Evolutionary conservation across 768 basidiomycete species (phyloP), one percentile per base, ranked within the genome.

Genomic region (Pluteus cervinus): DNA sequence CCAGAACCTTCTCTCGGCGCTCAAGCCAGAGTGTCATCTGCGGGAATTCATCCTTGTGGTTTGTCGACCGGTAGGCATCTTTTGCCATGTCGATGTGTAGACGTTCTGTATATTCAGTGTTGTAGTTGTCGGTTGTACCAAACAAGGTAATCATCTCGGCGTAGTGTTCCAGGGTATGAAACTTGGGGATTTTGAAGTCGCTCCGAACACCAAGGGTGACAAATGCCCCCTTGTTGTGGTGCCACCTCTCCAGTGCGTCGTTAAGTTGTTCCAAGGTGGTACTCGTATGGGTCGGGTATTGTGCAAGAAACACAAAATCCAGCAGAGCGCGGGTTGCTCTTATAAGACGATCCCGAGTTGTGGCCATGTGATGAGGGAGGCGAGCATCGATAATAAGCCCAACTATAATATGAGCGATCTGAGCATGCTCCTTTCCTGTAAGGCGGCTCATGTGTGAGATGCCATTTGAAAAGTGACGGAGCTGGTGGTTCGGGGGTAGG

Each of bases 351-450:
- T n/a, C n/a, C n/a, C n/a, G n/a, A 3, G 14, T 15, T 5, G 32
- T 5, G 21, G 25, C 22, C 24, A 29, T 8, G 6, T 28, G 24
- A 21, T 21, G 5, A 14, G 35, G 35, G 5, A 42, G 26, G 3
- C 6, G 4, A 2, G 24, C 14, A n/a, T 37, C 39, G 18, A 49
- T 53, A 22, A 56, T 39, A 7, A 65, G 31, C 2, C 52, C 48
- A 11, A 56, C 29, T 24, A 65, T 44, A 12, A 57, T 34, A 10
- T 38, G 33, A 37, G 54, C 45, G 29, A 64, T 58, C 26, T 51
- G 49, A 31, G 57, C 49, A 42, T 65, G 61, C 45, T 72, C 62
- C 0, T 49, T 55, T 3, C 68, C 69, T 0, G 57, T 65, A 45
- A 64, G 58, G 33, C 59, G 60, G 2, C 57, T 56, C 2, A 72